phyloP scores from a whole-genome alignment of 164 flowering plant genomes.

The Buxus sempervirens region DNA sequence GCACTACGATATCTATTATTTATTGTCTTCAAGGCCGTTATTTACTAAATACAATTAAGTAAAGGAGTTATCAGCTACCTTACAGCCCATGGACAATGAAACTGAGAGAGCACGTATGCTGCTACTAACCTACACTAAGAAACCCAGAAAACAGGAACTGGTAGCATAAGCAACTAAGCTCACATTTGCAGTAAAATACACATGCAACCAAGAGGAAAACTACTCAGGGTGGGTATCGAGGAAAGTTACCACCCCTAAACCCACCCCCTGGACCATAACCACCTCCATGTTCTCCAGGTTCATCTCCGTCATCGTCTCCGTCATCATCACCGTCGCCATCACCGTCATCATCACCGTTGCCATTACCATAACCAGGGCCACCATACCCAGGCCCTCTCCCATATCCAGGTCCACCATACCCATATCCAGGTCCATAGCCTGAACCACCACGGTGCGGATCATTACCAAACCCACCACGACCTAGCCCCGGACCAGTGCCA shows the following conservation, averaged over 20 bases:
- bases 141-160: too few relatives aligned
- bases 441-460: not conserved
- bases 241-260: not conserved
- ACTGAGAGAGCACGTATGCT: too few relatives aligned
- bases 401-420: not conserved
- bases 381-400: slow-evolving; percentile 5
- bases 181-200: not conserved
- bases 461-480: slow-evolving; percentile 1
- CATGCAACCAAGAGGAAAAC: not conserved
- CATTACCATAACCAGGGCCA: slow-evolving; percentile 4
- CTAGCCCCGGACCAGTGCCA: not conserved
- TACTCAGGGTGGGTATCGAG: not conserved
- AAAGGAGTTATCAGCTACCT: too few relatives aligned
- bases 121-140: too few relatives aligned
- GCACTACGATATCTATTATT: too few relatives aligned
- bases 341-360: not conserved
- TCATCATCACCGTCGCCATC: slow-evolving; percentile 3
- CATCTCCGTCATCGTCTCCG: not conserved
- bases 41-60: too few relatives aligned
- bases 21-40: too few relatives aligned
- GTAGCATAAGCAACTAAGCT: not conserved
- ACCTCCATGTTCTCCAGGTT: not conserved
- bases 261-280: slow-evolving; percentile 2
- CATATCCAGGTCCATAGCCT: slow-evolving; percentile 6
- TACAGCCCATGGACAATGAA: too few relatives aligned